phyloP scores from a whole-genome alignment of 805 yeast genomes.

The Kodamaea lidongshanica region DNA sequence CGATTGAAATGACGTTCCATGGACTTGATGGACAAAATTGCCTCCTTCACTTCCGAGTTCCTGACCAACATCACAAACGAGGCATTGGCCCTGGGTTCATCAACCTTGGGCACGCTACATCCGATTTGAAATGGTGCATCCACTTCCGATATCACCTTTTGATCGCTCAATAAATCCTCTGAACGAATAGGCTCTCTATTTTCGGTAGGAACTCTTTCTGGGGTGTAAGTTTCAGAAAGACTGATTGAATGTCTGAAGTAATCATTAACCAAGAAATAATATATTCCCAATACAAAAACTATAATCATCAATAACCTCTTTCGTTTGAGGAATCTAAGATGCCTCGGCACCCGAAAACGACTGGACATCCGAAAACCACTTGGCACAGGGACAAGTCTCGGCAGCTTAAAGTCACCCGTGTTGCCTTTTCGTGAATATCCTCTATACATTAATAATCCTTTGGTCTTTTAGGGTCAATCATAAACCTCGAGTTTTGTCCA shows the following conservation, averaged over 20 bases:
- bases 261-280: constrained; percentile 1
- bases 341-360: too few species aligned
- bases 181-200: not conserved
- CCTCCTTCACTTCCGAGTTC: constrained; percentile 75
- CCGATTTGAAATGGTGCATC: constrained; percentile 50
- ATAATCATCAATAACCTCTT: too few species aligned
- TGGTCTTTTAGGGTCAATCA: too few species aligned
- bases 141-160: constrained; percentile 12
- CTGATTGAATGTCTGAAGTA: not conserved
- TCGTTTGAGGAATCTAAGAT: too few species aligned
- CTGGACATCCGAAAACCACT: too few species aligned
- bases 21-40: constrained; percentile 61
- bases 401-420: too few species aligned
- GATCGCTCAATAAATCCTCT: constrained; percentile 10
- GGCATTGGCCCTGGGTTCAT: constrained; percentile 60
- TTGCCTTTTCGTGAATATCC: too few species aligned
- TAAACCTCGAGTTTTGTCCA: too few species aligned
- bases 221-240: not conserved
- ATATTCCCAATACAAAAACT: not conserved
- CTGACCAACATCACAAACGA: constrained; percentile 80
- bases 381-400: too few species aligned
- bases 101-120: constrained; percentile 42
- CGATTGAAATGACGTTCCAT: constrained; percentile 87
- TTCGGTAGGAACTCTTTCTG: not conserved
- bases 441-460: too few species aligned